Conservation (phyloP, 352 stramenopile genomes). For the Globisporangium paroecandrum region DNA sequence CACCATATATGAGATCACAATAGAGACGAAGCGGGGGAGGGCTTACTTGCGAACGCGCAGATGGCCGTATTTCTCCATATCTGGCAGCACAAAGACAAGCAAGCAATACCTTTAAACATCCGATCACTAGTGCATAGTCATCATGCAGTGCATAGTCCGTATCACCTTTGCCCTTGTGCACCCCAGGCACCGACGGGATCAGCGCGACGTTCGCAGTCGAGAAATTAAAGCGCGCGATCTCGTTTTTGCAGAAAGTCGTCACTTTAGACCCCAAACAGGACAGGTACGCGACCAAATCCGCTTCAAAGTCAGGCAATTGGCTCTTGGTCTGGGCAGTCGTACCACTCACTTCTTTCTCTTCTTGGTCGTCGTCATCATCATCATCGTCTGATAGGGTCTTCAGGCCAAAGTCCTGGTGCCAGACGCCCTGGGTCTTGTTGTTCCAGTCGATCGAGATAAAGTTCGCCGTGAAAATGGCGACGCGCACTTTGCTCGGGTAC, state of each 20-base stretch:
- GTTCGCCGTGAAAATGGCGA: slow-evolving; percentile 86
- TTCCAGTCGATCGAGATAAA: slow-evolving; percentile 79
- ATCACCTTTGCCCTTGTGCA: slow-evolving; percentile 64
- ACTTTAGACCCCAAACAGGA: slow-evolving; percentile 44
- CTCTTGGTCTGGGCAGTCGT: neutral
- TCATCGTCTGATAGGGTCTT: slow-evolving; percentile 36
- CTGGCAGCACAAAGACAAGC: slow-evolving; percentile 24
- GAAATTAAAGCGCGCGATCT: slow-evolving; percentile 64
- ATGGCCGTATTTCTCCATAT: slow-evolving; percentile 83
- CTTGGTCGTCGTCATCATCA: slow-evolving; percentile 27
- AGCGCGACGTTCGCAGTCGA: slow-evolving; percentile 49
- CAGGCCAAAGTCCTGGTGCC: slow-evolving; percentile 78
- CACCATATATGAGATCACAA: neutral
- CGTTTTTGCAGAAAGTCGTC: slow-evolving; percentile 36
- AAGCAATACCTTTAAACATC: neutral
- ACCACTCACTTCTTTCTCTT: slow-evolving; percentile 17
- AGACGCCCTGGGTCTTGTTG: slow-evolving; percentile 82
- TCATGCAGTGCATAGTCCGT: neutral
- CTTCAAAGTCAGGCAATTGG: slow-evolving; percentile 45
- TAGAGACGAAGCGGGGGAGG: neutral
- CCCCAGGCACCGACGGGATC: slow-evolving; percentile 63
- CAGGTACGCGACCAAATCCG: slow-evolving; percentile 61
- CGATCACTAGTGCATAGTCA: neutral
- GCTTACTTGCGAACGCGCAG: slow-evolving; percentile 45
- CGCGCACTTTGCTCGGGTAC: slow-evolving; percentile 57